phyloP scores from a whole-genome alignment of 441 rosid species.

The Metrosideros polymorpha region DNA sequence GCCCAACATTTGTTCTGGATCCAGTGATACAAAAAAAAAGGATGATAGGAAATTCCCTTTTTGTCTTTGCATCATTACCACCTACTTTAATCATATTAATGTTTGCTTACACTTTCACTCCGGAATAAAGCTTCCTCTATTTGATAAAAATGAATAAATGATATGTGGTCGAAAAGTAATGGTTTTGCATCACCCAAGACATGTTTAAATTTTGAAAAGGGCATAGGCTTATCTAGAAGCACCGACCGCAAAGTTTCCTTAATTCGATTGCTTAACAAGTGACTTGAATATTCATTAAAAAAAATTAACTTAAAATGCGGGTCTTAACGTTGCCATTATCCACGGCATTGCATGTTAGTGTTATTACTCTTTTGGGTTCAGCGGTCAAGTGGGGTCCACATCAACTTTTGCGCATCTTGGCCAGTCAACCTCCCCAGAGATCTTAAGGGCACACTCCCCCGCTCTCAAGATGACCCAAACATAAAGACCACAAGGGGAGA shows the following conservation, averaged over 20 bases:
- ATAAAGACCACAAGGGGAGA: too few relatives aligned
- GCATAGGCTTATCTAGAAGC: neutral
- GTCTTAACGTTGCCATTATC: neutral
- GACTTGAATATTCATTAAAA: neutral
- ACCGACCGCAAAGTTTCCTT: too few relatives aligned
- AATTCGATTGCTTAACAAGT: too few relatives aligned
- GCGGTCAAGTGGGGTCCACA: too few relatives aligned
- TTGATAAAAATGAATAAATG: neutral
- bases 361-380: too few relatives aligned
- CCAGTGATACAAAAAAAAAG: neutral
- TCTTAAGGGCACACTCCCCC: too few relatives aligned
- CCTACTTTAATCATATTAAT: neutral
- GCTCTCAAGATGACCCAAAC: too few relatives aligned
- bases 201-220: neutral
- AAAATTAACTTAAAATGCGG: too few relatives aligned
- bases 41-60: neutral
- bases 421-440: too few relatives aligned
- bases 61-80: neutral
- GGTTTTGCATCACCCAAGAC: neutral
- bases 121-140: neutral
- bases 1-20: too few relatives aligned
- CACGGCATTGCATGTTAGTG: neutral
- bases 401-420: too few relatives aligned
- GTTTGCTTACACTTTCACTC: neutral
- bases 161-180: neutral